Percentiles rank a stretch among this genome's conserved stretches.
Conservation (phyloP, 2,329 filamentous ascomycete species). For the Xenoacremonium recifei region DNA sequence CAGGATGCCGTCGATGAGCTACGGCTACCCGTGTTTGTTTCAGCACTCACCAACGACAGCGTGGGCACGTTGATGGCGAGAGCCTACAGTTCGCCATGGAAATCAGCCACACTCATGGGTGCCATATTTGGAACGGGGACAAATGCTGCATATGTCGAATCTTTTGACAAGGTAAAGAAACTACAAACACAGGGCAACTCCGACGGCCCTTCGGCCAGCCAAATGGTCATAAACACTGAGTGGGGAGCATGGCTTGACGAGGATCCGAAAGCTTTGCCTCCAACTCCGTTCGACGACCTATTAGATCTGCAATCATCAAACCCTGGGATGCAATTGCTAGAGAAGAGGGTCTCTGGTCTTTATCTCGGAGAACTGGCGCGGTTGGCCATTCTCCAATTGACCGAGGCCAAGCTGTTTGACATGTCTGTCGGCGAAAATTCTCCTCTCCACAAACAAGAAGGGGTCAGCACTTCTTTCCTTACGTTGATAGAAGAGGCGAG, state of each 20-base stretch:
- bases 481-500: constrained; percentile 80
- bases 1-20: constrained; percentile 88
- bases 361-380: constrained; percentile 87
- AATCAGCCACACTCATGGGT: constrained; percentile 83
- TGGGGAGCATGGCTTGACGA: constrained; percentile 99
- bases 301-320: constrained; percentile 83
- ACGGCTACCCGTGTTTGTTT: constrained; percentile 85
- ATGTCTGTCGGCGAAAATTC: constrained; percentile 69
- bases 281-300: constrained; percentile 76
- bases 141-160: constrained; percentile 96
- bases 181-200: not conserved
- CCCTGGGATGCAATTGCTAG: constrained; percentile 96
- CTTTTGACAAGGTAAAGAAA: constrained; percentile 82
- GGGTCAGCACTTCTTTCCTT: constrained; percentile 86
- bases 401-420: constrained; percentile 62
- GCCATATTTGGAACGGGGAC: constrained; percentile 98
- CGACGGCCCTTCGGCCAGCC: constrained; percentile 50
- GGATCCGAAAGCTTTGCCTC: constrained; percentile 80
- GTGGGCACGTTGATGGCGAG: constrained; percentile 97
- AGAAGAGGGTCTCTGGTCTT: constrained; percentile 98
- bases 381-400: constrained; percentile 77
- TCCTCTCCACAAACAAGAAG: constrained; percentile 70
- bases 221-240: constrained; percentile 97
- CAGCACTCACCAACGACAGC: constrained; percentile 94
- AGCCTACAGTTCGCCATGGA: constrained; percentile 88